Evolutionary conservation across 2,329 filamentous ascomycete genomes (phyloP).

Genomic region (Hypocreales sp.): DNA sequence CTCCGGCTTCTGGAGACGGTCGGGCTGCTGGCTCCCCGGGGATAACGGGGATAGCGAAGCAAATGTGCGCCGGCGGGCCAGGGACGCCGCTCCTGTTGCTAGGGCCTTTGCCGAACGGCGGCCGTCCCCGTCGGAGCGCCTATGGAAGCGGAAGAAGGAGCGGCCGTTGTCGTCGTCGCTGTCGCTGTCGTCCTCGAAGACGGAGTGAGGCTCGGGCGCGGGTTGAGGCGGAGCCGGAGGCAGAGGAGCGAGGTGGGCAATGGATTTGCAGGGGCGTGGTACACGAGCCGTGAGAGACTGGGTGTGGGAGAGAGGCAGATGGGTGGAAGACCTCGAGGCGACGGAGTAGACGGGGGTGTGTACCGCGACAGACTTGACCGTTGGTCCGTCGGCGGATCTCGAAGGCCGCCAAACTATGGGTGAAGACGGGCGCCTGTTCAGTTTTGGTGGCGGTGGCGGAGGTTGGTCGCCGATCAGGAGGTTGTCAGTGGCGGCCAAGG

Average conservation of each 20-base stretch:
- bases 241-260: conserved; percentile 7
- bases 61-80: conserved; percentile 4
- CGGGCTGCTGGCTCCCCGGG: conserved; percentile 3
- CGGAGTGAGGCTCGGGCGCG: conserved; percentile 19
- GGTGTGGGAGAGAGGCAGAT: conserved; percentile 6
- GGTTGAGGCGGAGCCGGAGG: conserved; percentile 9
- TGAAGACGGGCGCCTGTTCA: conserved; percentile 1
- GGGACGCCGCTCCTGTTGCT: neutral
- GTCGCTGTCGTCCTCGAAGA: conserved; percentile 34
- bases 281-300: conserved; percentile 5
- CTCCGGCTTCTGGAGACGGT: conserved; percentile 1
- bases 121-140: conserved; percentile 18
- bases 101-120: conserved; percentile 6
- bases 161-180: conserved; percentile 16
- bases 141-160: conserved; percentile 29
- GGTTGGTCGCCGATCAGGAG: neutral
- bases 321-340: conserved; percentile 9
- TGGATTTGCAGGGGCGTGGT: conserved; percentile 13
- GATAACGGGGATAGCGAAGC: conserved; percentile 10
- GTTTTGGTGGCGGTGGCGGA: neutral
- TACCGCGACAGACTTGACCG: conserved; percentile 1
- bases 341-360: conserved; percentile 7
- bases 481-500: neutral
- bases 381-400: conserved; percentile 1
- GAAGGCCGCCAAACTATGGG: conserved; percentile 1